Conservation (phyloP, 2,329 filamentous ascomycete genomes). For the Lachnellula willkommii region DNA sequence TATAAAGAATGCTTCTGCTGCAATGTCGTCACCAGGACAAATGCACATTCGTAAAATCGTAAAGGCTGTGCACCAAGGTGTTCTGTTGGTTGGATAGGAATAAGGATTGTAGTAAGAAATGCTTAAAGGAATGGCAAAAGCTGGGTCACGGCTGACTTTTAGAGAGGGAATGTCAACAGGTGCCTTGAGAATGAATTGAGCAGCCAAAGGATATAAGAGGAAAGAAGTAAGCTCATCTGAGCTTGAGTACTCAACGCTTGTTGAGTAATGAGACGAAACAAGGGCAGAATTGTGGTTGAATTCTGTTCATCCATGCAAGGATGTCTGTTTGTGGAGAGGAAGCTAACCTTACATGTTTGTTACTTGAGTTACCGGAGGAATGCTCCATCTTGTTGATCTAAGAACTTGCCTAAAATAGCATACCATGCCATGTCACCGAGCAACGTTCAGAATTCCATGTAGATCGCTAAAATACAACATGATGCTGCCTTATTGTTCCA, state of each 20-base stretch:
- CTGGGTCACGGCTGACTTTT: constrained; percentile 16
- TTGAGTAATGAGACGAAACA: constrained; percentile 18
- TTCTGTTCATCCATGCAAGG: constrained; percentile 23
- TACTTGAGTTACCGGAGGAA: constrained; percentile 23
- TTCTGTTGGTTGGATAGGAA: constrained; percentile 23
- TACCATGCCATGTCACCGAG: neutral
- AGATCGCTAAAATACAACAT: too few species aligned
- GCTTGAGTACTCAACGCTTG: neutral
- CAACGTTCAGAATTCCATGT: neutral
- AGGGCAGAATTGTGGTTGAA: constrained; percentile 17
- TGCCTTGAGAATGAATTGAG: constrained; percentile 30
- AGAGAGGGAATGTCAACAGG: constrained; percentile 27
- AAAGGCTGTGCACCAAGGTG: constrained; percentile 17
- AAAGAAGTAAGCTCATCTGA: constrained; percentile 2
- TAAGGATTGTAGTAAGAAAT: constrained; percentile 31
- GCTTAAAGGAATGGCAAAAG: constrained; percentile 29
- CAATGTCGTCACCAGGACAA: constrained; percentile 13
- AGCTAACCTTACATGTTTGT: constrained; percentile 11
- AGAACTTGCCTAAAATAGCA: constrained; percentile 11
- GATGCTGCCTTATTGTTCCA: too few species aligned
- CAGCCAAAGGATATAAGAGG: constrained; percentile 28
- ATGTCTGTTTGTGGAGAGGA: constrained; percentile 10
- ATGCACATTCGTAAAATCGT: constrained; percentile 11
- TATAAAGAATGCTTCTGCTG: constrained; percentile 28
- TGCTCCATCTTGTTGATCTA: constrained; percentile 28